Evolutionary conservation across 2,329 filamentous ascomycete species (phyloP), one percentile per base, ranked within the genome.

Genomic region (Penicillium sp.): DNA sequence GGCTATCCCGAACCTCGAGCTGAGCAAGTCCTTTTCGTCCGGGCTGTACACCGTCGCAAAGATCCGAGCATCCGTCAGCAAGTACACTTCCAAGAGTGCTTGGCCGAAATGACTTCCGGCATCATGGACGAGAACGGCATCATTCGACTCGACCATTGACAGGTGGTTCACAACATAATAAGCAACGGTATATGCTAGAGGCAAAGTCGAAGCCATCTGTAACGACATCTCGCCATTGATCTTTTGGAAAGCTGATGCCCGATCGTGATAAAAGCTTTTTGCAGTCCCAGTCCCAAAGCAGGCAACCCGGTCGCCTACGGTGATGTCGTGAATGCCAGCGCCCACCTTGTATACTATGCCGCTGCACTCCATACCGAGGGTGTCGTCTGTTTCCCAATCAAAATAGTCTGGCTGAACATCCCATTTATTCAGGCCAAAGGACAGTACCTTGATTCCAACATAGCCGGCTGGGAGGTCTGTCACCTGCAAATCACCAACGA

Each of bases 361-460:
- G 39, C 65, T 65, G 37, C 60, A 67, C 32, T 60, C 57, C 0
- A 46, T 29, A 0, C 65, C 59, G 1, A 61, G 15, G 1, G 37
- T 56, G 9, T 25, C n/a, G 13, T 46, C 31, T 3, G 10, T 9
- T 15, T 48, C 13, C 16, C 34, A 40, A 9, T 25, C 18, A 3
- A 35, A 7, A 3, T 15, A 7, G 4, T 34, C 16, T 9, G 41
- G 8, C 15, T 34, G 40, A 7, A 52, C n/a, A 54, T 73, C 70
- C 13, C 60, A 60, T 57, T 67, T 64, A 34, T 64, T 69, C 16
- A 75, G 39, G 9, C 66, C 62, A 3, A 66, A 60, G 0, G 68
- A 68, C 23, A 72, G 71, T 39, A 72, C 66, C 37, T 65, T 59
- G 27, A 75, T 66, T 10, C 69, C 67, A 16, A 75, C 57, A 5